Base-by-base conservation (phyloP, 2,329 filamentous ascomycete genomes). In the Curvularia sp. region DNA sequence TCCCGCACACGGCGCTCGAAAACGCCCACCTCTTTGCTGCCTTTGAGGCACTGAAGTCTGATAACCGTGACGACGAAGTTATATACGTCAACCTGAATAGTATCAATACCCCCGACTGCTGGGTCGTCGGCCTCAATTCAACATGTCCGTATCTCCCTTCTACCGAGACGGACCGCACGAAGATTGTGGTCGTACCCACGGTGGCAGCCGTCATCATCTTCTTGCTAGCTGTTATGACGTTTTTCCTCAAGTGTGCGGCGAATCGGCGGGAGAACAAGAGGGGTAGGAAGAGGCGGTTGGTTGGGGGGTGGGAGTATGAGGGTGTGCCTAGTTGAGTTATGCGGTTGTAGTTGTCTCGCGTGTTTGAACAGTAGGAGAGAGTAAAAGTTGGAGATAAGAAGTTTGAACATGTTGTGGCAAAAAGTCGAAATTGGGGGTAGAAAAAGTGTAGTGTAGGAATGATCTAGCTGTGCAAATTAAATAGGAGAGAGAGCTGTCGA, bases 281-380 rank as follows among this genome's bases (percentile, higher is more conserved):
- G 47, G 78, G 79, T 26, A 82, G 81, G 67, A 81, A 83, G 66
- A 79, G 84, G 58, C 76, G 75, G 48, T 75, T 75, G 44, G 74
- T 77, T 20, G 79, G 80, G 59, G 85, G 85, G 1, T 88, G 86
- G 83, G 85, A 89, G 66, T 89, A 90, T 77, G 88, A 90, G 70
- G 88, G 88, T 15, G 86, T 90, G 50, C 88, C 88, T 50, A 75
- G 71, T 62, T 77, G 58, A 55, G 31, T 24, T 4, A 5, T 38
- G n/a, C 15, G 35, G 15, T 18, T 18, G 35, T 38, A 15, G 35
- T 15, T 38, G 12, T 6, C 9, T 35, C 15, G 12, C 13, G 4
- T 15, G 13, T 35, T n/a, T 38, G 15, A 15, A 8, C 8, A 18
- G 35, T 12, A 31, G 35, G 18, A 18, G 7, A n/a, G 15, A 38